phyloP scores from a whole-genome alignment of 768 basidiomycete species.

The Boletus rubescentipes region DNA sequence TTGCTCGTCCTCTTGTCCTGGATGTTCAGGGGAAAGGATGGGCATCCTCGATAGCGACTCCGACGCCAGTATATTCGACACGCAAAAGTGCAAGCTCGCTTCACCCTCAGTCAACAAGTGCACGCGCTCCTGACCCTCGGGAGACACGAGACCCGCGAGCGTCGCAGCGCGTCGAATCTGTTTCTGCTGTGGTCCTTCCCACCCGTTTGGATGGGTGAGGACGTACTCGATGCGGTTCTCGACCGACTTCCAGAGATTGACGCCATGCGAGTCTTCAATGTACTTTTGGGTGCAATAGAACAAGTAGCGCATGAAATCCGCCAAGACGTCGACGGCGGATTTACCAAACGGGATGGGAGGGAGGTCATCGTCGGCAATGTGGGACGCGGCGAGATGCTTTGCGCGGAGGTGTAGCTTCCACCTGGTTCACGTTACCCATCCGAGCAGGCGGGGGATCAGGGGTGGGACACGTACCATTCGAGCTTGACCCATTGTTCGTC shows the following conservation, averaged over 20 bases:
- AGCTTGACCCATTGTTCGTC: constrained; percentile 47
- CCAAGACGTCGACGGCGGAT: constrained; percentile 42
- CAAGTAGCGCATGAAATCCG: constrained; percentile 49
- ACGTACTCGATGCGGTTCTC: constrained; percentile 47
- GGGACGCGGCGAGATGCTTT: constrained; percentile 31
- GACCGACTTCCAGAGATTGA: constrained; percentile 44
- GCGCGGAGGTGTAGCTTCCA: constrained; percentile 42
- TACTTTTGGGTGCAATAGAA: constrained; percentile 43
- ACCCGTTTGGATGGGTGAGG: constrained; percentile 63
- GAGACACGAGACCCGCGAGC: constrained; percentile 47
- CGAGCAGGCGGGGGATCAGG: background rate
- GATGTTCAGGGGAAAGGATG: constrained; percentile 17
- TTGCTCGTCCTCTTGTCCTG: constrained; percentile 19
- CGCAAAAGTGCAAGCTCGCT: constrained; percentile 58
- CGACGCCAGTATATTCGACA: constrained; percentile 44
- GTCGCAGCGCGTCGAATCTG: constrained; percentile 56
- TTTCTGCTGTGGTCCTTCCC: constrained; percentile 60
- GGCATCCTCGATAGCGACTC: constrained; percentile 26
- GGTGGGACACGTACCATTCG: constrained; percentile 37
- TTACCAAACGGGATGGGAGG: constrained; percentile 44
- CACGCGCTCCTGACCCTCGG: constrained; percentile 41
- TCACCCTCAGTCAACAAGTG: constrained; percentile 66
- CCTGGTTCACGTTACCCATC: constrained; percentile 14
- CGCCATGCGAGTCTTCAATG: constrained; percentile 50
- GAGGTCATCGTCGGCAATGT: constrained; percentile 34